Percentiles rank a stretch among this genome's conserved stretches.
These are phyloP conservation scores for Elaeis oleifera DNA, from an alignment of 202 grass and related monocot genomes.

Conservation along the genomic window DNA sequence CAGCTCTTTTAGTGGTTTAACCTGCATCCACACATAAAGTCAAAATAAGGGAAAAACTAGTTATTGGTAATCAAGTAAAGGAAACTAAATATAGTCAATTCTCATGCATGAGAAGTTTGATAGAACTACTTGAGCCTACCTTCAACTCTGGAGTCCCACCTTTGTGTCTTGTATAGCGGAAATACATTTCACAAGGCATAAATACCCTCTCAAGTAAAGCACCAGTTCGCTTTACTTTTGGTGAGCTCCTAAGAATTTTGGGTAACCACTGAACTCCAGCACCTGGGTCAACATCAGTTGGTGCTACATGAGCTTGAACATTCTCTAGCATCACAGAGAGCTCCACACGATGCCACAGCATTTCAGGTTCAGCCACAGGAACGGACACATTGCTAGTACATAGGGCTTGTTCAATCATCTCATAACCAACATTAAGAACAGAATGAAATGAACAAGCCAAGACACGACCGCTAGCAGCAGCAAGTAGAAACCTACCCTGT, in stretches of 20 bases:
- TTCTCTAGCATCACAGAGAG: slow-evolving; percentile 92
- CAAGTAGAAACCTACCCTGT: slow-evolving; percentile 94
- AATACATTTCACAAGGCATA: slow-evolving; percentile 98
- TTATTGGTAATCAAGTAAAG: too few species aligned
- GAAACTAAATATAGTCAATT: neutral
- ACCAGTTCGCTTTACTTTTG: slow-evolving; percentile 82
- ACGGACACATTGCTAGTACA: slow-evolving; percentile 35
- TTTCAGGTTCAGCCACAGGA: slow-evolving; percentile 55
- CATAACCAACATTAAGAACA: slow-evolving; percentile 89
- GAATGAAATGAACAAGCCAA: slow-evolving; percentile 90
- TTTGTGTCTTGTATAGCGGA: slow-evolving; percentile 82
- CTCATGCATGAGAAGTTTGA: neutral
- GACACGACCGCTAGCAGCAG: slow-evolving; percentile 86
- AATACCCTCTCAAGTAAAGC: slow-evolving; percentile 96
- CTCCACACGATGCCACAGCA: slow-evolving; percentile 77
- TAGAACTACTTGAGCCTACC: slow-evolving; percentile 21
- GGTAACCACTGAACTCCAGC: slow-evolving; percentile 97
- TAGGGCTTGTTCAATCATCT: slow-evolving; percentile 77
- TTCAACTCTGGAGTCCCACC: slow-evolving; percentile 90
- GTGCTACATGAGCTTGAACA: slow-evolving; percentile 94
- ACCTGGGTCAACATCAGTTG: slow-evolving; percentile 96
- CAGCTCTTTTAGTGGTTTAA: slow-evolving; percentile 92
- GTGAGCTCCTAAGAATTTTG: slow-evolving; percentile 70
- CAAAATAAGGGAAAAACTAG: too few species aligned
- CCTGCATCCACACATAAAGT: slow-evolving; percentile 43